Evolutionary conservation across 169 alveolate species (phyloP).

Genomic region (Plasmodium knowlesi): DNA sequence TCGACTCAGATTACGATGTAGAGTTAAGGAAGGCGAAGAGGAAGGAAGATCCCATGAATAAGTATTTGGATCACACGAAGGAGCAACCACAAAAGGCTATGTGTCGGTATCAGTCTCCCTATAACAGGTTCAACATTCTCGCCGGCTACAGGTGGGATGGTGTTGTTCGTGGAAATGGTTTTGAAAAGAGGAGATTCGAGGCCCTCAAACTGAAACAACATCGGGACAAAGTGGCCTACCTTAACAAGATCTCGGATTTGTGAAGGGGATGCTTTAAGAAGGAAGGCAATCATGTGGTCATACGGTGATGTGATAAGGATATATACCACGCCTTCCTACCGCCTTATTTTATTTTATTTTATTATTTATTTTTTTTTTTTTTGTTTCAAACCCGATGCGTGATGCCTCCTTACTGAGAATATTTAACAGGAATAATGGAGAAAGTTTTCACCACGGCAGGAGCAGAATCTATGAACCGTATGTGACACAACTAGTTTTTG

Average conservation of each 20-base stretch:
- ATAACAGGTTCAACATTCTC: slow-evolving; percentile 92
- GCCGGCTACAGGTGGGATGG: slow-evolving; percentile 98
- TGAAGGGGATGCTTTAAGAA: not conserved
- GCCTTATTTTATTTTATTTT: not conserved
- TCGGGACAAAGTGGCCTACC: slow-evolving; percentile 14
- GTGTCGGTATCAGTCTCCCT: slow-evolving; percentile 89
- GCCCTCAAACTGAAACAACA: slow-evolving; percentile 54
- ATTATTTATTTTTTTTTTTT: not conserved
- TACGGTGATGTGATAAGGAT: no score
- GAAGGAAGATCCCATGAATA: slow-evolving; percentile 74
- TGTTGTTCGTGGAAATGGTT: slow-evolving; percentile 94
- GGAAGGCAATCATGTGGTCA: not conserved
- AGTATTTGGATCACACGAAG: not conserved
- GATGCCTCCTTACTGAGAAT: not conserved
- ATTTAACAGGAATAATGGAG: not conserved
- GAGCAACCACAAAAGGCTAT: slow-evolving; percentile 78
- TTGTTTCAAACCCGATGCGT: not conserved
- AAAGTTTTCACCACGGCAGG: not conserved
- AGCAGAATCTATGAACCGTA: not conserved
- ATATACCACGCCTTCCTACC: no score
- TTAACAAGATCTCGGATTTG: slow-evolving; percentile 26
- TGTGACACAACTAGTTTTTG: not conserved
- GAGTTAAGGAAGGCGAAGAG: slow-evolving; percentile 48
- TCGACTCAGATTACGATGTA: slow-evolving; percentile 60
- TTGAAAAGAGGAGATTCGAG: slow-evolving; percentile 88